A percentile compares a stretch with the other conserved stretches of the same genome.
These are phyloP conservation scores for Camillea tinctor DNA, from an alignment of 2,329 filamentous ascomycete genomes.

Conservation along the genomic window DNA sequence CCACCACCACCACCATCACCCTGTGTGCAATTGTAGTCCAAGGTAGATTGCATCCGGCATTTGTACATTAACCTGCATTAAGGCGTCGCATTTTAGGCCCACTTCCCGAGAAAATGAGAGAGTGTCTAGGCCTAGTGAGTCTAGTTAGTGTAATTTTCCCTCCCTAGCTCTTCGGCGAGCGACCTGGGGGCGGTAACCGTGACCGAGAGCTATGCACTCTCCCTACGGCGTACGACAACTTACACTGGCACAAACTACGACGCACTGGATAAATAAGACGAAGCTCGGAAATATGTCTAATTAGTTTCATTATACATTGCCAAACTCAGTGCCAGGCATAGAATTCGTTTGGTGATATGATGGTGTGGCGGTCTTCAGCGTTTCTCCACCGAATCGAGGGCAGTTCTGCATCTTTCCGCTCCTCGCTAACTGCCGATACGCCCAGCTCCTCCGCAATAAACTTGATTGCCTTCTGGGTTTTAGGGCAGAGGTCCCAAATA, in stretches of 20 bases:
- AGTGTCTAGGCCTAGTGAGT: background rate
- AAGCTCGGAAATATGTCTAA: background rate
- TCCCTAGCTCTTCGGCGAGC: background rate
- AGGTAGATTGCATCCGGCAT: background rate
- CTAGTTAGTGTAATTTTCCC: background rate
- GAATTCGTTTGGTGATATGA: conserved; percentile 16
- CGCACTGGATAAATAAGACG: background rate
- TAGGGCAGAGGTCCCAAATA: conserved; percentile 14
- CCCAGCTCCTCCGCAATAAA: conserved; percentile 2
- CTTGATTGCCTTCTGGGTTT: conserved; percentile 6
- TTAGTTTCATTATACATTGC: background rate
- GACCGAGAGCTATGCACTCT: too few relatives aligned
- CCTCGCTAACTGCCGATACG: conserved; percentile 8
- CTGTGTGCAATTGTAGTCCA: background rate
- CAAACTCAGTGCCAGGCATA: conserved; percentile 21
- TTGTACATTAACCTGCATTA: background rate
- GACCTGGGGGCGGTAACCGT: background rate
- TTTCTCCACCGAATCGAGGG: conserved; percentile 18
- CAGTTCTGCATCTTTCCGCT: conserved; percentile 5
- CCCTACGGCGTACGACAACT: background rate
- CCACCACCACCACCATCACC: too few relatives aligned
- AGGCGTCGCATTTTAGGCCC: background rate
- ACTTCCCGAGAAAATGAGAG: background rate
- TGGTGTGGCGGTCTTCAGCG: conserved; percentile 4
- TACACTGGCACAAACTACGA: background rate